Evolutionary conservation across 495 filamentous ascomycete genomes (phyloP).

Genomic region (Neurospora tetrasperma): DNA sequence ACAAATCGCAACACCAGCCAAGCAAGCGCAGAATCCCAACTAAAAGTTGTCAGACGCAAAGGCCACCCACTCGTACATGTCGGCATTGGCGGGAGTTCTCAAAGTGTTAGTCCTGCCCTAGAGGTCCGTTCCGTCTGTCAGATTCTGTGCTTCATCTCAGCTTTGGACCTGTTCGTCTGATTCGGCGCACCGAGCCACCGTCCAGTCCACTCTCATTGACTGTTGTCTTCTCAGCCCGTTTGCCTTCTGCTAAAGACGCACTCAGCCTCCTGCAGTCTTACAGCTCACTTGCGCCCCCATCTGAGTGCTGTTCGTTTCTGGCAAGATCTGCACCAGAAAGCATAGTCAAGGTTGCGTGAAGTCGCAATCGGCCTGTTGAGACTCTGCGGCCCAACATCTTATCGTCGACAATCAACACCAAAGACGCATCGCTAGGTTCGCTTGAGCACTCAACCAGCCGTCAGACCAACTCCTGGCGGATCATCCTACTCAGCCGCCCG

Average conservation of each 20-base stretch:
- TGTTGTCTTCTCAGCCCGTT: neutral
- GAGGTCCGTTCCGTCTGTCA: neutral
- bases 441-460: neutral
- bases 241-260: neutral
- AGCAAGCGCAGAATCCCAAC: neutral
- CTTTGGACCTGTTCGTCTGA: neutral
- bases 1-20: neutral
- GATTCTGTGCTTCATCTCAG: neutral
- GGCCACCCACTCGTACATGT: neutral
- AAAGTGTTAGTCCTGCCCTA: neutral
- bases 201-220: neutral
- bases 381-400: neutral
- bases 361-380: neutral
- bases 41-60: neutral
- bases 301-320: neutral
- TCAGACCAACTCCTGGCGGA: neutral
- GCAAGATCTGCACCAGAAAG: neutral
- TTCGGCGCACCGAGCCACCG: neutral
- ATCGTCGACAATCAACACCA: neutral
- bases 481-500: conserved; percentile 4
- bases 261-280: neutral
- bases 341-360: neutral
- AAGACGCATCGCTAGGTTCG: neutral
- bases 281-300: neutral
- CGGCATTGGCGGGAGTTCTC: neutral